Conservation (phyloP, 2,329 filamentous ascomycete species). For the Penicillium verrucosum region DNA sequence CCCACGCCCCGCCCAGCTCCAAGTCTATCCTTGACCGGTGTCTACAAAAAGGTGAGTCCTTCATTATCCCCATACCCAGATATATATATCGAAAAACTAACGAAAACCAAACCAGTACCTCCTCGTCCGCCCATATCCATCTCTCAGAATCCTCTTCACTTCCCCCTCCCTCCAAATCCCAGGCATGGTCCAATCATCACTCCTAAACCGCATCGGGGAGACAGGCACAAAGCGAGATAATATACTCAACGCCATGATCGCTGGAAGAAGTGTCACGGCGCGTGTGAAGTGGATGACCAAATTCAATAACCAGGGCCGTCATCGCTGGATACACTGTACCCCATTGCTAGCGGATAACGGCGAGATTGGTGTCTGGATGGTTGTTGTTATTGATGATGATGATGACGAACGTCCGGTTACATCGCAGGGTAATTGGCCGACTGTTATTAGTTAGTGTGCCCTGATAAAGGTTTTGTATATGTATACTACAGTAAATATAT, state of each 20-base stretch:
- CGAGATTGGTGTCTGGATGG: slow-evolving; percentile 73
- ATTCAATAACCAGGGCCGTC: slow-evolving; percentile 56
- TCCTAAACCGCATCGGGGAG: slow-evolving; percentile 45
- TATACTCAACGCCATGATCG: slow-evolving; percentile 57
- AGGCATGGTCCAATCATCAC: slow-evolving; percentile 62
- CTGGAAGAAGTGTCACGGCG: slow-evolving; percentile 68
- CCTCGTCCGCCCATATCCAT: slow-evolving; percentile 58
- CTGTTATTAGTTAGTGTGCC: background rate
- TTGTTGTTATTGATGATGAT: slow-evolving; percentile 68
- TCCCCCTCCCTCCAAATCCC: slow-evolving; percentile 65
- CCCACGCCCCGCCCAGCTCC: background rate
- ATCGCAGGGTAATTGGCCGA: slow-evolving; percentile 15
- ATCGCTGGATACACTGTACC: slow-evolving; percentile 74
- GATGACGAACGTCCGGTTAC: slow-evolving; percentile 21
- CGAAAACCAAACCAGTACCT: slow-evolving; percentile 33
- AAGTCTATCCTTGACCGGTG: slow-evolving; percentile 36
- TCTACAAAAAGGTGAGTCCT: slow-evolving; percentile 55
- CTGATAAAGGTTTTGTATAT: background rate
- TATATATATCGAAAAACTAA: background rate
- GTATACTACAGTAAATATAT: background rate
- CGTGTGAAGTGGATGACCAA: slow-evolving; percentile 67
- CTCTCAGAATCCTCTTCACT: slow-evolving; percentile 64
- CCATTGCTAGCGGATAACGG: slow-evolving; percentile 65
- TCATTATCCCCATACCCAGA: background rate
- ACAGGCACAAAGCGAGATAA: slow-evolving; percentile 52